phyloP scores from a whole-genome alignment of 1,284 basidiomycete genomes.

The Sporisorium scitamineum region DNA sequence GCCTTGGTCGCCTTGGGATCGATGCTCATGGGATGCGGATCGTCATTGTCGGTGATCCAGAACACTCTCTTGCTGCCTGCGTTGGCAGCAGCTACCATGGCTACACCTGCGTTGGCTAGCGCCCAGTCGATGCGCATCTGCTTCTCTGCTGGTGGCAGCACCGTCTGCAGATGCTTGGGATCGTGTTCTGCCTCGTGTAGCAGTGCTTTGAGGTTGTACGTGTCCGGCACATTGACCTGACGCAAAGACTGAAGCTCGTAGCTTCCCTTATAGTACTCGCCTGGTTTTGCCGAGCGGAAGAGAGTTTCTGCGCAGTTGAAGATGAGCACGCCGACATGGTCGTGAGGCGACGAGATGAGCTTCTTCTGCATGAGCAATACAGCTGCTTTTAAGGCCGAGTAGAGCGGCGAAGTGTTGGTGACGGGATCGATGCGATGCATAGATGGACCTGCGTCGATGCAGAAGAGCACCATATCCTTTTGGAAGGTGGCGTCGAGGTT shows the following conservation, averaged over 20 bases:
- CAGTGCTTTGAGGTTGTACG: constrained; percentile 69
- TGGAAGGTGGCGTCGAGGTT: constrained; percentile 48
- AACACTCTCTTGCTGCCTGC: constrained; percentile 90
- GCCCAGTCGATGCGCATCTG: constrained; percentile 76
- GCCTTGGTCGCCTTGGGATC: constrained; percentile 71
- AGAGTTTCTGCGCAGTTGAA: constrained; percentile 82
- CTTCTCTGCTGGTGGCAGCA: constrained; percentile 69
- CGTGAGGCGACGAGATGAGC: constrained; percentile 85
- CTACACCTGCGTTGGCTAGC: constrained; percentile 71
- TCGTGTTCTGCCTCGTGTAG: constrained; percentile 73
- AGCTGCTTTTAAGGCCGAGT: constrained; percentile 81
- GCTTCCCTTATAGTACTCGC: constrained; percentile 76
- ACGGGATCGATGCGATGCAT: constrained; percentile 76
- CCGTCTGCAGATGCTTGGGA: constrained; percentile 55
- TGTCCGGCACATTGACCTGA: constrained; percentile 80
- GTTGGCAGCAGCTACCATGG: constrained; percentile 77
- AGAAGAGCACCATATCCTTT: constrained; percentile 76
- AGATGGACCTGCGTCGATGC: constrained; percentile 88
- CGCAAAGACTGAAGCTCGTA: constrained; percentile 81
- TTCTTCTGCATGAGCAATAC: constrained; percentile 88
- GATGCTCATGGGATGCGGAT: constrained; percentile 70
- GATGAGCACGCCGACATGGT: constrained; percentile 87
- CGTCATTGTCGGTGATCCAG: constrained; percentile 89
- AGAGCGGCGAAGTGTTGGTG: constrained; percentile 67
- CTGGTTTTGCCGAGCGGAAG: constrained; percentile 67